Evolutionary conservation across 2,329 filamentous ascomycete species (phyloP).

Genomic region (Phialocephala sp.): DNA sequence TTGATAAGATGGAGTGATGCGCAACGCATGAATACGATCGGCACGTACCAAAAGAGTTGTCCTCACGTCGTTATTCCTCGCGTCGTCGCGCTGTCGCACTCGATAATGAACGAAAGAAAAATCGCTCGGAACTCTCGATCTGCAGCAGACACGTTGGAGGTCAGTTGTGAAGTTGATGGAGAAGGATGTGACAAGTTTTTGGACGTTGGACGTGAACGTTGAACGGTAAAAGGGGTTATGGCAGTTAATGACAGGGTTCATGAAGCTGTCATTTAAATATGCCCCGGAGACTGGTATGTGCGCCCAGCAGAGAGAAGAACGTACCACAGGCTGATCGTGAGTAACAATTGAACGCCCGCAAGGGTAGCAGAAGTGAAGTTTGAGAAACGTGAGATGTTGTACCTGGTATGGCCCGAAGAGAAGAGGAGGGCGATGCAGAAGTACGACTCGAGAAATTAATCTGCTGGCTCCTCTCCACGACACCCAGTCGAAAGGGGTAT

Average conservation of each 20-base stretch:
- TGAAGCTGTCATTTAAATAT: constrained; percentile 37
- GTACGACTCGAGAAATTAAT: constrained; percentile 29
- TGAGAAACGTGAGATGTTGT: constrained; percentile 10
- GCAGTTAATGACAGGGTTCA: constrained; percentile 37
- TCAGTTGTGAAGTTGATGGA: constrained; percentile 30
- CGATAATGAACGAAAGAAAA: constrained; percentile 16
- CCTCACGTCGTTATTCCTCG: constrained; percentile 24
- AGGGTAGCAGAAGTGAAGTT: constrained; percentile 13
- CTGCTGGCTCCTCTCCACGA: constrained; percentile 20
- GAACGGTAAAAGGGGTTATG: constrained; percentile 38
- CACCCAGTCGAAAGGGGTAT: constrained; percentile 17
- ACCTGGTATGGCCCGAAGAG: constrained; percentile 16
- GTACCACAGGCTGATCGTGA: constrained; percentile 21
- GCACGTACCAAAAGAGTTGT: constrained; percentile 36
- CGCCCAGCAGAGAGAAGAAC: constrained; percentile 18
- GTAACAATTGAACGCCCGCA: constrained; percentile 17
- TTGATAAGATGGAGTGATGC: constrained; percentile 31
- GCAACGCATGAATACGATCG: constrained; percentile 36
- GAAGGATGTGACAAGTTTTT: constrained; percentile 33
- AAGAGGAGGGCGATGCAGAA: constrained; percentile 11
- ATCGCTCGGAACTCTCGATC: constrained; percentile 26
- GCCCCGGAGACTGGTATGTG: constrained; percentile 27
- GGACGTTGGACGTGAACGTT: constrained; percentile 30
- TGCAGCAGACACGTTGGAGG: constrained; percentile 29
- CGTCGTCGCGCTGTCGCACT: constrained; percentile 26